Evolutionary conservation across 306 rosid genomes (phyloP), one percentile per base, ranked within the genome.

Genomic region (Cercis canadensis): DNA sequence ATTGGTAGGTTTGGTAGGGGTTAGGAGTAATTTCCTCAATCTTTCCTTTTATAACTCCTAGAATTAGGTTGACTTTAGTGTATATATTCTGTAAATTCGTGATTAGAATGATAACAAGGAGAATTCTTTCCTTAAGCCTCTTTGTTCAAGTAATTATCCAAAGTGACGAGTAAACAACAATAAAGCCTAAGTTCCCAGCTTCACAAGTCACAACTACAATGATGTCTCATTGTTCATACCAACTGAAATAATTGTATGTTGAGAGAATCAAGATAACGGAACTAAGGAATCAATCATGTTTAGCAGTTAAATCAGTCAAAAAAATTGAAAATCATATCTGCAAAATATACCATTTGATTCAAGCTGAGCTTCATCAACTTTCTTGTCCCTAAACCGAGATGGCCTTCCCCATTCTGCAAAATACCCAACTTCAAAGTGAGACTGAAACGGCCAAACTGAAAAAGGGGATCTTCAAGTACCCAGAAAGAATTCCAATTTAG

Each of bases 331-430:
- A 31, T 24, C 29, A 17, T 12, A 59, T 46, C 32, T 12, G 21
- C 11, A 65, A 75, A 56, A 12, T 2, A 67, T 56, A 83, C 87
- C 87, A 40, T 61, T 70, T 34, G 70, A 55, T 79, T 75, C 81
- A 56, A 21, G 8, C 10, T 65, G 60, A 61, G 67, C 57, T 66
- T 78, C 74, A 54, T 40, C 31, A 15, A 45, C 63, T 71, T 52
- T 65, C 15, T 32, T 14, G 6, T 62, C 73, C 54, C 57, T 53
- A 56, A 78, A 78, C 73, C 81, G 65, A 0, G 84, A 54, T 52
- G 12, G 62, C 55, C 84, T 62, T 60, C 70, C 79, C 76, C 55
- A 61, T 57, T 70, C 87, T 83, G 78, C 81, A 67, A 0, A 50
- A 67, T 11, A 70, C 65, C 65, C 64, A 82, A 69, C 8, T 51